Evolutionary conservation across 208 protist genomes (phyloP).

Genomic region (Leishmania arabica): DNA sequence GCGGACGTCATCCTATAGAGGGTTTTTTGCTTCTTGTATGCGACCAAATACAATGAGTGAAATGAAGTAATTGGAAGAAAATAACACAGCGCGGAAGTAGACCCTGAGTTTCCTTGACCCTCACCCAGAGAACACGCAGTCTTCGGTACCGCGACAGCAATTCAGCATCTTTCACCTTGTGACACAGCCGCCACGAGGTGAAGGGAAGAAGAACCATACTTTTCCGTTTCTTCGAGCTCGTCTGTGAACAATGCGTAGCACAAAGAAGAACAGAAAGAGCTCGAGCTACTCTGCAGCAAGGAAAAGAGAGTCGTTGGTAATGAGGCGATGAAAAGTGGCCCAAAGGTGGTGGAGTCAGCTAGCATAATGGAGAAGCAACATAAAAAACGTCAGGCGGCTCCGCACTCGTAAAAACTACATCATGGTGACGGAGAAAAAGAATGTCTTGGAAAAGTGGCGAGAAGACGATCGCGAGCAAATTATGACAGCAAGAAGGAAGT

Average conservation of each 20-base stretch:
- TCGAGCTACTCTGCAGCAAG: neutral
- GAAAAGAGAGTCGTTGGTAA: neutral
- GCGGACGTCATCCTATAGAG: neutral
- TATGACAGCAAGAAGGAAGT: neutral
- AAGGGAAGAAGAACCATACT: neutral
- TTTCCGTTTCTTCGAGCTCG: neutral
- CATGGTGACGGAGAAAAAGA: neutral
- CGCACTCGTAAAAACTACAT: conserved; percentile 8
- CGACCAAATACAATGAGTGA: conserved; percentile 2
- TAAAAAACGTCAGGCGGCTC: neutral
- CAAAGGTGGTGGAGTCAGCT: neutral
- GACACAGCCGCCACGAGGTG: neutral
- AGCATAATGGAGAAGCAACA: neutral
- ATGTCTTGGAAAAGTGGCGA: neutral
- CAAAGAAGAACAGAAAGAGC: neutral
- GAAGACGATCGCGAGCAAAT: neutral
- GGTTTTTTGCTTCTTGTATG: neutral
- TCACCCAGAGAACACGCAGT: neutral
- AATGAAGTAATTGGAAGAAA: neutral
- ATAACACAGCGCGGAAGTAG: neutral
- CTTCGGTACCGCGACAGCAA: neutral
- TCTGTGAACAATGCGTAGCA: neutral
- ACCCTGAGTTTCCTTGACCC: neutral
- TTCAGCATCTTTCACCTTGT: neutral
- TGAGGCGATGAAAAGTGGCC: neutral